These are phyloP conservation scores for Fusarium irregulare DNA, from an alignment of 2,329 filamentous ascomycete genomes.

Conservation along the genomic window DNA sequence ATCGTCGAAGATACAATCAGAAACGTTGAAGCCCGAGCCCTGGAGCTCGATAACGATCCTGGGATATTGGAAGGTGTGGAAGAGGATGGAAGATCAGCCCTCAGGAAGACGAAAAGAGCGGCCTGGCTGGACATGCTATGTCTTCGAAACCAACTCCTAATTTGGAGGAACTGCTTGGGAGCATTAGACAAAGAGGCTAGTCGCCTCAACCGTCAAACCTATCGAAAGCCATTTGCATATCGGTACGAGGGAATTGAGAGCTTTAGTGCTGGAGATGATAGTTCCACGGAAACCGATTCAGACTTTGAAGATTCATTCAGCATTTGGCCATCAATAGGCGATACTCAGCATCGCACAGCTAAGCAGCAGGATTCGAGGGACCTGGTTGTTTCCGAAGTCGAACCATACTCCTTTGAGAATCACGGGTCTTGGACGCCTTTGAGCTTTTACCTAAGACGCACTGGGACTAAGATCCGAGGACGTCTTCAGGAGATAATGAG, in stretches of 20 bases:
- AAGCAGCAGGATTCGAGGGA: too few relatives aligned
- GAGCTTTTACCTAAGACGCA: background rate
- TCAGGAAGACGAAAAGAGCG: background rate
- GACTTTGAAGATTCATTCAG: too few relatives aligned
- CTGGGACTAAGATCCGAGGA: background rate
- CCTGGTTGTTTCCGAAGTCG: too few relatives aligned
- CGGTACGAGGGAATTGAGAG: fast-evolving
- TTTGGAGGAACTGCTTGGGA: background rate
- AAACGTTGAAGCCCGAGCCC: too few relatives aligned
- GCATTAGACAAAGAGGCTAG: background rate
- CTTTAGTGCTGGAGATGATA: fast-evolving
- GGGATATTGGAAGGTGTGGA: too few relatives aligned
- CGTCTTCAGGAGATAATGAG: slow-evolving; percentile 6
- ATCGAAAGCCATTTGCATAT: too few relatives aligned
- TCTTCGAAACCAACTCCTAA: slow-evolving; percentile 9
- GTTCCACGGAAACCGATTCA: too few relatives aligned
- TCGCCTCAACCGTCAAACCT: background rate
- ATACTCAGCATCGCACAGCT: fast-evolving
- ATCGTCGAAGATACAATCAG: background rate
- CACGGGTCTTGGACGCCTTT: too few relatives aligned
- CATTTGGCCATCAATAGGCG: fast-evolving
- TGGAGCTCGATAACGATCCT: too few relatives aligned
- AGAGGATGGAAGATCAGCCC: too few relatives aligned
- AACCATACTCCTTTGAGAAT: too few relatives aligned
- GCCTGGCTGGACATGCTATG: slow-evolving; percentile 9